phyloP scores from a whole-genome alignment of 805 yeast species.

The Cyberlindnera mississippiensis region DNA sequence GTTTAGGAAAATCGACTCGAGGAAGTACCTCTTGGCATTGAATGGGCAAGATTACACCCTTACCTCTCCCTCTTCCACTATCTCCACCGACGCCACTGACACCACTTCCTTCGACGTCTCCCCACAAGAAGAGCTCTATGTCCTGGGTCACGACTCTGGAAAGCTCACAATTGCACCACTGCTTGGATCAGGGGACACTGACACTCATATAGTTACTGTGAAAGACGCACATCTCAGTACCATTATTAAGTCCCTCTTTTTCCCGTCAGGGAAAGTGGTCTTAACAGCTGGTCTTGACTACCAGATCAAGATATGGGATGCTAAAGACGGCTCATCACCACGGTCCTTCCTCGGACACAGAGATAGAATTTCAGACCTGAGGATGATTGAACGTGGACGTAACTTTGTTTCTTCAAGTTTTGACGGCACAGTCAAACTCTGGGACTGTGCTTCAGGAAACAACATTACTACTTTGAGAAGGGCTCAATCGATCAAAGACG shows the following conservation, averaged over 20 bases:
- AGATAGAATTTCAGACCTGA: slow-evolving; percentile 43
- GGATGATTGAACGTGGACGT: slow-evolving; percentile 60
- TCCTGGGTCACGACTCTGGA: slow-evolving; percentile 36
- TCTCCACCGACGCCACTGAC: slow-evolving; percentile 1
- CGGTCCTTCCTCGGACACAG: slow-evolving; percentile 51
- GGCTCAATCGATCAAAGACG: slow-evolving; percentile 33
- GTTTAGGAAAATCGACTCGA: slow-evolving; percentile 5
- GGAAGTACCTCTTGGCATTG: slow-evolving; percentile 6
- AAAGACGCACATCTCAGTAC: slow-evolving; percentile 49
- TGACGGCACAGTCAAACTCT: slow-evolving; percentile 55
- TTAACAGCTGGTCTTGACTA: slow-evolving; percentile 58
- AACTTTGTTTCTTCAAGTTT: slow-evolving; percentile 53
- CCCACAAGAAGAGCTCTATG: slow-evolving; percentile 25
- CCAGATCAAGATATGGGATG: slow-evolving; percentile 59
- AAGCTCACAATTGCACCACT: slow-evolving; percentile 22
- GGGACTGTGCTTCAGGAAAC: slow-evolving; percentile 66
- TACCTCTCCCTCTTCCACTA: slow-evolving; percentile 9
- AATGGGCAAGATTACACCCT: slow-evolving; percentile 12
- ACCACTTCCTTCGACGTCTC: slow-evolving; percentile 34
- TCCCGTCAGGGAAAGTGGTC: slow-evolving; percentile 63
- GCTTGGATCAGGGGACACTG: not conserved
- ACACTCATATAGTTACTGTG: slow-evolving; percentile 14
- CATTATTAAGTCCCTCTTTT: slow-evolving; percentile 42
- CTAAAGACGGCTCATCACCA: slow-evolving; percentile 42
- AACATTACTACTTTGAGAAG: slow-evolving; percentile 39